Percentiles rank a stretch among this genome's conserved stretches.
phyloP scores from a whole-genome alignment of 768 basidiomycete genomes.

The Tricholoma flavovirens region DNA sequence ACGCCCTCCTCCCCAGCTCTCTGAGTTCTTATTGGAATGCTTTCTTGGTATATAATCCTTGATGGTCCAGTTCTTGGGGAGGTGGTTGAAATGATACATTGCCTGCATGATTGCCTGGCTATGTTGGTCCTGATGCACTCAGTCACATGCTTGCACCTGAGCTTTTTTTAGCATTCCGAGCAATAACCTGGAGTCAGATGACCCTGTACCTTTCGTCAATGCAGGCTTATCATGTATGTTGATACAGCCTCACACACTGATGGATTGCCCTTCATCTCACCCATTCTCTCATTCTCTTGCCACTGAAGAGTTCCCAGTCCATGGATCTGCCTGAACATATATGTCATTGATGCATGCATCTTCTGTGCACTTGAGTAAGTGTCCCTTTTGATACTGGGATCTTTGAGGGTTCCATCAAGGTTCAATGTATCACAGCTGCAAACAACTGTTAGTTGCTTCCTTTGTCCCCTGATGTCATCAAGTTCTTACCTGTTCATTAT shows the following conservation, averaged over 20 bases:
- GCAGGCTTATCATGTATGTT: conserved; percentile 23
- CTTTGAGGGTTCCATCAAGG: conserved; percentile 8
- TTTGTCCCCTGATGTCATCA: background rate
- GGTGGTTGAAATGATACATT: conserved; percentile 22
- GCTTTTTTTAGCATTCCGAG: too few species aligned
- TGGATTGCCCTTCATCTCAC: conserved; percentile 23
- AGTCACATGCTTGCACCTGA: conserved; percentile 26
- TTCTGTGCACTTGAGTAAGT: conserved; percentile 19
- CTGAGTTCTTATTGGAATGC: conserved; percentile 2
- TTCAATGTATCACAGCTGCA: conserved; percentile 13
- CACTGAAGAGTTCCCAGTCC: conserved; percentile 22
- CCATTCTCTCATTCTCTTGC: conserved; percentile 20
- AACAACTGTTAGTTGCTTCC: background rate
- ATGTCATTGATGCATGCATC: conserved; percentile 18
- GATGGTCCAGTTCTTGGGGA: conserved; percentile 13
- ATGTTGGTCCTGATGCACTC: background rate
- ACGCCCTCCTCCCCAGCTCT: conserved; percentile 26
- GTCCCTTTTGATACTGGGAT: conserved; percentile 1
- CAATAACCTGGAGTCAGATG: too few species aligned
- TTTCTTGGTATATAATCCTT: conserved; percentile 11
- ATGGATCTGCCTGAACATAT: conserved; percentile 13
- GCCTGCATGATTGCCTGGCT: conserved; percentile 20
- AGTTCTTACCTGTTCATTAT: conserved; percentile 16
- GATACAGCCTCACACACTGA: conserved; percentile 22
- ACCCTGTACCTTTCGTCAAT: background rate